A percentile compares a stretch with the other conserved stretches of the same genome.
These are phyloP conservation scores for Apiospora phragmitis DNA, from an alignment of 2,329 filamentous ascomycete species.

Conservation along the genomic window DNA sequence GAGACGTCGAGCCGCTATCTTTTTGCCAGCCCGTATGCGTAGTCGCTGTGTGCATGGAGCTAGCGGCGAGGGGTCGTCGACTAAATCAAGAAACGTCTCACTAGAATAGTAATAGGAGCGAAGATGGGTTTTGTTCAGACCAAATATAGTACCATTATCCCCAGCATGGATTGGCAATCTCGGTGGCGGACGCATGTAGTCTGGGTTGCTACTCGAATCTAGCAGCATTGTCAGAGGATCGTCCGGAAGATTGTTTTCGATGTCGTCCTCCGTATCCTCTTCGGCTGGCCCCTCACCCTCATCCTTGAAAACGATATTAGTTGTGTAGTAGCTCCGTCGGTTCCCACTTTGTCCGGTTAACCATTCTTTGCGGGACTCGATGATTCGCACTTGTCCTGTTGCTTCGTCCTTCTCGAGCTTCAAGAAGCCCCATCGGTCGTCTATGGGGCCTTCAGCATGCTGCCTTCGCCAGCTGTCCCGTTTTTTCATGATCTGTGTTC, in stretches of 20 bases:
- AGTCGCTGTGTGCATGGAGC: constrained; percentile 36
- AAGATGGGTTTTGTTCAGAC: constrained; percentile 54
- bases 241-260: constrained; percentile 11
- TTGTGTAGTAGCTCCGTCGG: constrained; percentile 66
- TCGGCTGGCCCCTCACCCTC: neutral
- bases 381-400: constrained; percentile 58
- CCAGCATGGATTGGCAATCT: constrained; percentile 48
- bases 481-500: constrained; percentile 44
- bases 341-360: constrained; percentile 52
- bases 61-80: constrained; percentile 48
- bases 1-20: constrained; percentile 30
- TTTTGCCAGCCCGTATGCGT: constrained; percentile 50
- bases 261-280: no score
- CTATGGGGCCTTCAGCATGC: constrained; percentile 69
- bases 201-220: constrained; percentile 32
- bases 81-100: constrained; percentile 59
- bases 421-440: constrained; percentile 72
- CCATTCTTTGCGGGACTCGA: constrained; percentile 73
- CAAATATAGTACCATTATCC: constrained; percentile 47
- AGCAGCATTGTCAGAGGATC: constrained; percentile 12
- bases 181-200: constrained; percentile 34
- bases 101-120: constrained; percentile 55
- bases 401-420: constrained; percentile 60
- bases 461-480: constrained; percentile 64
- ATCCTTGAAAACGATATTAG: constrained; percentile 45